Conservation (phyloP, 2,329 filamentous ascomycete species). For the Colletotrichum sp. region DNA sequence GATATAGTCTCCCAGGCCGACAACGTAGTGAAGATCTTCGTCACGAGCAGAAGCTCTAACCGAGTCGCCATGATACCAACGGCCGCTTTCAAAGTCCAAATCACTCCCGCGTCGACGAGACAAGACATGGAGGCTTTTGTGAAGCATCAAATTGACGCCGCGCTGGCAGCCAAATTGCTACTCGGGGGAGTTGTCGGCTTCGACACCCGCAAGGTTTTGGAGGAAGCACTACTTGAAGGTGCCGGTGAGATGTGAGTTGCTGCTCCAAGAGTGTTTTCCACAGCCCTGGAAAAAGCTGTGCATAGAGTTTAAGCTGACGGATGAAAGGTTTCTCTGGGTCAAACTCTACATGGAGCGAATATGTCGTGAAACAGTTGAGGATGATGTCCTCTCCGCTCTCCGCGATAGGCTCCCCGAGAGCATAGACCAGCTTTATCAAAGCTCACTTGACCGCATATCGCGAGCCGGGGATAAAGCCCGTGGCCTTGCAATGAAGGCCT, state of each 20-base stretch:
- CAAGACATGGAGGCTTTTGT: background rate
- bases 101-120: background rate
- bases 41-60: background rate
- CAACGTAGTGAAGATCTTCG: background rate
- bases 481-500: background rate
- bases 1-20: background rate
- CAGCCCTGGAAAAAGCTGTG: background rate
- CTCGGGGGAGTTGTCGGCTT: background rate
- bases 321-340: background rate
- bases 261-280: no score
- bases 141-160: background rate
- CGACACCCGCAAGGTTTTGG: background rate
- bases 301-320: rapidly evolving
- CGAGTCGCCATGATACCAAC: background rate
- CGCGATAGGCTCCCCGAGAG: background rate
- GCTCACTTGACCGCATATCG: background rate
- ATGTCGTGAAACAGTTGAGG: background rate
- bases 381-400: background rate
- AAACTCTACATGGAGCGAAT: background rate
- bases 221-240: background rate
- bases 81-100: background rate
- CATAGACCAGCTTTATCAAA: background rate
- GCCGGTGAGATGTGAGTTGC: background rate
- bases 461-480: rapidly evolving
- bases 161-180: background rate